Conservation (phyloP, 495 filamentous ascomycete genomes). For the Penicillium cosmopolitanum region DNA sequence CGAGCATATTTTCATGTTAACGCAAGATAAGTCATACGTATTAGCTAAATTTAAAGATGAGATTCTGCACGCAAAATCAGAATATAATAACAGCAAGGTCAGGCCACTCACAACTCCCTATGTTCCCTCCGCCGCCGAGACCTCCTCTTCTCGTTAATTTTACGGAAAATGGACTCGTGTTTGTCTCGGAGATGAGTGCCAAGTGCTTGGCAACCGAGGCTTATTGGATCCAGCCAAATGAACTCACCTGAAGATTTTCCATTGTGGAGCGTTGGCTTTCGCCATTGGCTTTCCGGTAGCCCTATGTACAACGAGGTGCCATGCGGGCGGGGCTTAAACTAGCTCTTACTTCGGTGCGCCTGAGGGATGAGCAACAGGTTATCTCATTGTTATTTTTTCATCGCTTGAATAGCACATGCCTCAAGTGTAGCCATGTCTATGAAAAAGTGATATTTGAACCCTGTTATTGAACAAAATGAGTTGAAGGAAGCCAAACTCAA, state of each 20-base stretch:
- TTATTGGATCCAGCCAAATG: not conserved
- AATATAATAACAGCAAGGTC: not conserved
- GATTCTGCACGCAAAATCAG: not conserved
- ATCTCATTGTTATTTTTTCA: too few relatives aligned
- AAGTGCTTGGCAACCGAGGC: constrained; percentile 2
- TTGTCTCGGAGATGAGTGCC: constrained; percentile 5
- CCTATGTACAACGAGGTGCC: not conserved
- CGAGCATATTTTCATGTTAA: not conserved
- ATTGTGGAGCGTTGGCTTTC: not conserved
- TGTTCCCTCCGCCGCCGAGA: not conserved
- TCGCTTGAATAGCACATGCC: too few relatives aligned
- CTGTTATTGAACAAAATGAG: not conserved
- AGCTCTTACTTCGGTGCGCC: too few relatives aligned
- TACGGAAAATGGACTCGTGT: constrained; percentile 1
- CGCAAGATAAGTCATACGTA: not conserved
- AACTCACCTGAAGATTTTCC: not conserved
- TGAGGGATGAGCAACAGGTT: too few relatives aligned
- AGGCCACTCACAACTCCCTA: not conserved
- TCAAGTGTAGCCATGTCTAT: too few relatives aligned
- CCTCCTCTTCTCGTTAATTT: not conserved
- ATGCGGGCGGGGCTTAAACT: not conserved
- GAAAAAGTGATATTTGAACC: not conserved
- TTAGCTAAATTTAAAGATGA: not conserved
- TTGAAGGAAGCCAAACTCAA: not conserved
- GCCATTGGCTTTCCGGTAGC: not conserved